A percentile compares a stretch with the other conserved stretches of the same genome.
Conservation (phyloP, 108 stramenopile species). For the Fragilariopsis cylindrus region DNA sequence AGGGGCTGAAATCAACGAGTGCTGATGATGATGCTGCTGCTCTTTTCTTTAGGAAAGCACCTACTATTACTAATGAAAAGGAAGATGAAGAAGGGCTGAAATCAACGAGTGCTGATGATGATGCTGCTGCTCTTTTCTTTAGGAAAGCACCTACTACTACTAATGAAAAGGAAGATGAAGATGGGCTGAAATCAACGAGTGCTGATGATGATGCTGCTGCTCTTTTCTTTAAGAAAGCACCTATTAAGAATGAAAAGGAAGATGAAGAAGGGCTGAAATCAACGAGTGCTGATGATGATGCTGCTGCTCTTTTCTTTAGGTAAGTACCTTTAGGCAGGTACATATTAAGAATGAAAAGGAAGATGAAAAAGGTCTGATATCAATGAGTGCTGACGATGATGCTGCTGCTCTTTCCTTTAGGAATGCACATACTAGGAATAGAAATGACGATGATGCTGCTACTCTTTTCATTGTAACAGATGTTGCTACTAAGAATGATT, state of each 20-base stretch:
- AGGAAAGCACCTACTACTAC: no score
- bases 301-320: not conserved
- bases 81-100: not conserved
- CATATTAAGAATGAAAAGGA: no score
- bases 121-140: not conserved
- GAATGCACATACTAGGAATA: not conserved
- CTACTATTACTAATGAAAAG: not conserved
- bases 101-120: not conserved
- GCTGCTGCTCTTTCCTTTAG: no score
- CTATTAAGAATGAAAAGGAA: no score
- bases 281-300: not conserved
- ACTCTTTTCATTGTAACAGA: not conserved
- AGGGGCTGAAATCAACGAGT: not conserved
- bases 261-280: not conserved
- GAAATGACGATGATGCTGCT: conserved; percentile 1
- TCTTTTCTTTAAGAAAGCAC: not conserved
- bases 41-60: not conserved
- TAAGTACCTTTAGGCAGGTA: no score
- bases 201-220: not conserved
- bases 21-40: not conserved
- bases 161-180: not conserved
- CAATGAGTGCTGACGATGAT: no score
- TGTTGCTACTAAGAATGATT: not conserved
- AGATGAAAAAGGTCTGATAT: no score
- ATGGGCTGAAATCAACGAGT: not conserved